Percentiles rank a stretch among this genome's conserved stretches.
phyloP scores from a whole-genome alignment of 169 alveolate genomes.

The Miamiensis avidus region DNA sequence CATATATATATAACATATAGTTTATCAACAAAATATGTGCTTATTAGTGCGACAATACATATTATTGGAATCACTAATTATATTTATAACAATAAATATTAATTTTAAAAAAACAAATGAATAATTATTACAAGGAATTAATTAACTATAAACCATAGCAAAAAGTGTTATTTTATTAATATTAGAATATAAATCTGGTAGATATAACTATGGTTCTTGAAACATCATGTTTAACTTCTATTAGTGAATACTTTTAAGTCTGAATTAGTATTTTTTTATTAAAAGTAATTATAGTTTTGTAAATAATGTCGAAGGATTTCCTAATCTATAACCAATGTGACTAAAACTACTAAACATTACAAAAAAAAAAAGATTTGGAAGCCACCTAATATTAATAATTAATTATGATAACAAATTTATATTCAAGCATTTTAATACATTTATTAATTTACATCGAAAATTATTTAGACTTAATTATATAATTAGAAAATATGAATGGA shows the following conservation, averaged over 20 bases:
- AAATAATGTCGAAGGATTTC: neutral
- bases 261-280: too few relatives aligned
- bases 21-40: neutral
- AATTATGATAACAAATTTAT: too few relatives aligned
- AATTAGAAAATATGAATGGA: neutral
- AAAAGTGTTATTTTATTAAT: neutral
- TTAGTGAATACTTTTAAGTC: neutral
- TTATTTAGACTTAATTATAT: too few relatives aligned
- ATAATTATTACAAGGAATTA: neutral
- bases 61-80: neutral
- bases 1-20: neutral
- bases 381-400: neutral
- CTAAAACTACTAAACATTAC: neutral
- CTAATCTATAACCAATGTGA: neutral
- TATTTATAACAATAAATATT: too few relatives aligned
- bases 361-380: neutral
- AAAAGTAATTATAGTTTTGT: too few relatives aligned
- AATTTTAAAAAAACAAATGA: neutral
- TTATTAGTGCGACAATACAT: neutral
- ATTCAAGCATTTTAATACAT: too few relatives aligned
- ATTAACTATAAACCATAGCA: neutral
- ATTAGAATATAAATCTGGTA: neutral
- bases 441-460: neutral
- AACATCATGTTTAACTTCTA: too few relatives aligned
- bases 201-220: neutral